These are phyloP conservation scores for Physocladia obscura DNA, from an alignment of 192 early-diverging fungal species.

Conservation along the genomic window DNA sequence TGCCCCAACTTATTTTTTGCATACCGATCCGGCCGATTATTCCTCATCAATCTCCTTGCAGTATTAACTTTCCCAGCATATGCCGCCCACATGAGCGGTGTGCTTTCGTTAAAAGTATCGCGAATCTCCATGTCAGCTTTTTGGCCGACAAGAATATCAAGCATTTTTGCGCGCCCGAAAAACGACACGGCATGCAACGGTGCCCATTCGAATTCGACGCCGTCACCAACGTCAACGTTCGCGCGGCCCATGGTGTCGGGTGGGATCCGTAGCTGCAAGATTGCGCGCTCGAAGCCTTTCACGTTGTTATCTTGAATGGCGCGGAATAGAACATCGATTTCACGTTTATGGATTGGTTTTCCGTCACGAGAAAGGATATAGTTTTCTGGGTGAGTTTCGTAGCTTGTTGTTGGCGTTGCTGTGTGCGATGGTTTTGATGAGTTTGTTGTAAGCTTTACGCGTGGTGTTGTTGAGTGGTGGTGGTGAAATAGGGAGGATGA, in stretches of 20 bases:
- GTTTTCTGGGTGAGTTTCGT: neutral
- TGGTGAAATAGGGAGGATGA: neutral
- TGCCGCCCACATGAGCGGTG: conserved; percentile 89
- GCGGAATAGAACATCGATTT: conserved; percentile 34
- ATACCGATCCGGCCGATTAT: conserved; percentile 72
- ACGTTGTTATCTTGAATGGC: conserved; percentile 45
- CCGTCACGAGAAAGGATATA: neutral
- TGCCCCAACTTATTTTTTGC: conserved; percentile 77
- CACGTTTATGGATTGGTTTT: conserved; percentile 3
- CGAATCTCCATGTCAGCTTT: conserved; percentile 77
- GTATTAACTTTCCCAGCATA: conserved; percentile 72
- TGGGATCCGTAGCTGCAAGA: conserved; percentile 28
- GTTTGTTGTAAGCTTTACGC: conserved; percentile 2
- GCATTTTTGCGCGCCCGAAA: conserved; percentile 69
- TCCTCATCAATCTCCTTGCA: conserved; percentile 71
- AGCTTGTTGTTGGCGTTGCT: neutral
- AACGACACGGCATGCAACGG: conserved; percentile 85
- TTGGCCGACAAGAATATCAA: conserved; percentile 66
- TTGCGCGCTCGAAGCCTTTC: conserved; percentile 16
- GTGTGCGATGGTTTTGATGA: too few species aligned
- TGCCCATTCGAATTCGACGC: conserved; percentile 74
- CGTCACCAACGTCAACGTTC: conserved; percentile 39
- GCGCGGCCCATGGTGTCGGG: conserved; percentile 44
- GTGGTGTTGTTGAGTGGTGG: too few species aligned
- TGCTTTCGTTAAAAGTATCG: conserved; percentile 81